Conservation (phyloP, 495 filamentous ascomycete species). For the Amniculicola lignicola region DNA sequence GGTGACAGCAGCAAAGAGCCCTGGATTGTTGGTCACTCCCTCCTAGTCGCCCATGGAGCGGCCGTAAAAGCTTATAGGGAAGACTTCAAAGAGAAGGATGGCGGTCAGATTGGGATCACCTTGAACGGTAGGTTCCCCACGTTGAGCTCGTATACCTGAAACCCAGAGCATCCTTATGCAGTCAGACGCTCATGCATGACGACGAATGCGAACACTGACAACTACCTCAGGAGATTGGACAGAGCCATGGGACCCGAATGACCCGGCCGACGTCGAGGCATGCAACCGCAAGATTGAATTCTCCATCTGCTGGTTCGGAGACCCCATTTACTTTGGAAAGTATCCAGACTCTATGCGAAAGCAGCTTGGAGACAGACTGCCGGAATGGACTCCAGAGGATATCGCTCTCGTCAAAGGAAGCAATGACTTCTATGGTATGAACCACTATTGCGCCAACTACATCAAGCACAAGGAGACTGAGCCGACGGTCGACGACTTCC, state of each 20-base stretch:
- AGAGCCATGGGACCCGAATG: slow-evolving; percentile 56
- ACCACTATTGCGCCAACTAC: slow-evolving; percentile 82
- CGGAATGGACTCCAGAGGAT: slow-evolving; percentile 63
- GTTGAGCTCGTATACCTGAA: slow-evolving; percentile 24
- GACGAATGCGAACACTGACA: slow-evolving; percentile 9
- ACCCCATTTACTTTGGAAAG: slow-evolving; percentile 71
- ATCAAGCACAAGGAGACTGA: slow-evolving; percentile 64
- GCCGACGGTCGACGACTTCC: slow-evolving; percentile 61
- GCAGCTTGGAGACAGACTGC: slow-evolving; percentile 68
- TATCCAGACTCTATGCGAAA: slow-evolving; percentile 74
- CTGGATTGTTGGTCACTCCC: slow-evolving; percentile 61
- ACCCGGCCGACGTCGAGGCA: slow-evolving; percentile 57
- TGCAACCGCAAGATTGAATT: slow-evolving; percentile 65
- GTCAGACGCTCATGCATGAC: slow-evolving; percentile 18
- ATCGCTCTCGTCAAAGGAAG: slow-evolving; percentile 65
- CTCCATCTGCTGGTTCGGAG: slow-evolving; percentile 65
- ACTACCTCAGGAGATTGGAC: slow-evolving; percentile 49
- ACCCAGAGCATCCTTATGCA: slow-evolving; percentile 11
- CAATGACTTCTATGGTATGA: slow-evolving; percentile 84
- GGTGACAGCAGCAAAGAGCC: slow-evolving; percentile 58
- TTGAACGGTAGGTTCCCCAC: slow-evolving; percentile 49
- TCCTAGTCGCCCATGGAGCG: slow-evolving; percentile 56
- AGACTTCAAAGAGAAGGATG: slow-evolving; percentile 60
- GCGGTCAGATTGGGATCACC: slow-evolving; percentile 61
- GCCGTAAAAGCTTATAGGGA: slow-evolving; percentile 66